These are phyloP conservation scores for Dictyostelium firmibasis DNA, from an alignment of 78 protist genomes.

Conservation along the genomic window DNA sequence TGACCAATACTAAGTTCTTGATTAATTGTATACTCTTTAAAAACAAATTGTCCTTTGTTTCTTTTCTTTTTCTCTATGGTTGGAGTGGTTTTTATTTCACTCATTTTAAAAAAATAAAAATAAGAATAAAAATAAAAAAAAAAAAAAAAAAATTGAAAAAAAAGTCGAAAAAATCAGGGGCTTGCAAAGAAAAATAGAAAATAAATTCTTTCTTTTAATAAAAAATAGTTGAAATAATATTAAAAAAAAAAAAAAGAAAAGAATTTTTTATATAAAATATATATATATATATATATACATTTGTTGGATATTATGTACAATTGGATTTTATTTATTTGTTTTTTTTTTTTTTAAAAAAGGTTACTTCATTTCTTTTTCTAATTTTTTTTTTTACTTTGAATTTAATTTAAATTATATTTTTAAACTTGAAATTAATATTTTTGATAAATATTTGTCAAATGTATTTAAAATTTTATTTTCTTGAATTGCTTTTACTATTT, in stretches of 20 bases:
- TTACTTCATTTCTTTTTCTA: not conserved
- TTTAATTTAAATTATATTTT: no score
- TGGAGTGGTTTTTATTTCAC: not conserved
- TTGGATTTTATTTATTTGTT: not conserved
- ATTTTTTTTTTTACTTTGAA: not conserved
- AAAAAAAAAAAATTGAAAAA: not conserved
- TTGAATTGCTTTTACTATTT: not conserved
- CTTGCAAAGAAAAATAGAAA: not conserved
- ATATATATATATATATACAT: no score
- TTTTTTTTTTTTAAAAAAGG: not conserved
- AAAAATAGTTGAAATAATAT: no score
- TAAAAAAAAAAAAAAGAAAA: no score
- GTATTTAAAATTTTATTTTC: not conserved
- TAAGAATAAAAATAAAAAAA: not conserved
- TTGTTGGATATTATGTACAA: no score
- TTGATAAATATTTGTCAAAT: not conserved
- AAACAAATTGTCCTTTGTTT: slow-evolving; percentile 51
- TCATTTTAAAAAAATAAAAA: not conserved
- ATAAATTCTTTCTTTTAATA: no score
- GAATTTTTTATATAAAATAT: no score
- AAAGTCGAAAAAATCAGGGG: no score
- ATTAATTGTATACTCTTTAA: slow-evolving; percentile 32
- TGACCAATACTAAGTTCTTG: slow-evolving; percentile 53
- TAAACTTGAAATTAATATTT: not conserved
- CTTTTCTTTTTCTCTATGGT: slow-evolving; percentile 33